These are phyloP conservation scores for Gleditsia sinensis DNA, from an alignment of 306 rosid genomes.

Conservation along the genomic window DNA sequence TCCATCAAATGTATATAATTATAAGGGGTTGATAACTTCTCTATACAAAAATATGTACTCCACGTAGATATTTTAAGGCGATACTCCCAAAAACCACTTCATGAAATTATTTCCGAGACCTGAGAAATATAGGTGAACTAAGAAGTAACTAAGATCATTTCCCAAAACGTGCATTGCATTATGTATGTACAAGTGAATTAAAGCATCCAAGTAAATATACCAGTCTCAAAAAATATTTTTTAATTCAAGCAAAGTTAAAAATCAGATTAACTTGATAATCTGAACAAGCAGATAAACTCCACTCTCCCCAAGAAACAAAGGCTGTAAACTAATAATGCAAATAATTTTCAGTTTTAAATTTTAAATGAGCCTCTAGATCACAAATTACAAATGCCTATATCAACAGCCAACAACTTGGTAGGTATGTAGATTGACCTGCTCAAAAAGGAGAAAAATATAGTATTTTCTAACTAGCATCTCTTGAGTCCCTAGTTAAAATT, in stretches of 20 bases:
- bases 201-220: too few relatives aligned
- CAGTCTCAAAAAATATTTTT: constrained; percentile 1
- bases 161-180: background rate
- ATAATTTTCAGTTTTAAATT: background rate
- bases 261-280: constrained; percentile 78
- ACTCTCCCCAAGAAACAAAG: constrained; percentile 96
- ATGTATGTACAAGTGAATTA: too few relatives aligned
- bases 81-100: too few relatives aligned
- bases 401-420: constrained; percentile 70
- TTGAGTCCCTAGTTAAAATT: constrained; percentile 14
- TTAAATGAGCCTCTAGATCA: constrained; percentile 2
- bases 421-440: constrained; percentile 95
- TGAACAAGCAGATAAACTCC: constrained; percentile 98
- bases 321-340: constrained; percentile 52
- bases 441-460: background rate
- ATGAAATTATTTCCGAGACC: too few relatives aligned
- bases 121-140: too few relatives aligned
- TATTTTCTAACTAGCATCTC: constrained; percentile 13
- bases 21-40: too few relatives aligned
- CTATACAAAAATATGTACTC: too few relatives aligned
- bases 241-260: constrained; percentile 15
- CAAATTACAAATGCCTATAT: background rate
- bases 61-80: too few relatives aligned
- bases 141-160: too few relatives aligned
- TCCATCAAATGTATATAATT: background rate